Conservation (phyloP, 2,329 filamentous ascomycete genomes). For the Diaporthe sp. region DNA sequence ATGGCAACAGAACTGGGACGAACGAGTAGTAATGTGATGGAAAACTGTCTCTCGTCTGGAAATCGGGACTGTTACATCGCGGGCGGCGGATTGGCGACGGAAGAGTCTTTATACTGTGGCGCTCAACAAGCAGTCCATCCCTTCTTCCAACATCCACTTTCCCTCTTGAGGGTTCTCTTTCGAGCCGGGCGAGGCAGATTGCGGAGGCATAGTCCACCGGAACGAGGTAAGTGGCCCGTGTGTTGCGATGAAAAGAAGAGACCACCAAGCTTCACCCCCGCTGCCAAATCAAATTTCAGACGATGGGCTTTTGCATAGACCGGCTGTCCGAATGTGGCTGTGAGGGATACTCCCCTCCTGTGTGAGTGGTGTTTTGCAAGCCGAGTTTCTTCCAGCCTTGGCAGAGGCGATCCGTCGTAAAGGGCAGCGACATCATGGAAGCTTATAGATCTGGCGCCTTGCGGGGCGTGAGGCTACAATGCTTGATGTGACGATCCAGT, state of each 20-base stretch:
- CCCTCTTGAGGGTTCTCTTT: conserved; percentile 4
- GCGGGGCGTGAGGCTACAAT: conserved; percentile 2
- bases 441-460: background rate
- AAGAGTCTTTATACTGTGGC: background rate
- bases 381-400: conserved; percentile 7
- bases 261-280: background rate
- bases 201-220: background rate
- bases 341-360: conserved; percentile 2
- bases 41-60: conserved; percentile 1
- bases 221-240: background rate
- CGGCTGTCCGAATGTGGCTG: background rate
- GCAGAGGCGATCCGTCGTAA: background rate
- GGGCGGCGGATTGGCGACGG: background rate
- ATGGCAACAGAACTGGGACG: background rate
- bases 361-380: conserved; percentile 12
- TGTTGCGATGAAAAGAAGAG: background rate
- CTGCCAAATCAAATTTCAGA: conserved; percentile 4
- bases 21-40: conserved; percentile 10
- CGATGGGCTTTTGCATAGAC: conserved; percentile 1
- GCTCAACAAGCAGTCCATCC: background rate
- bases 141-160: conserved; percentile 8
- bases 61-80: background rate
- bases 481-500: conserved; percentile 16
- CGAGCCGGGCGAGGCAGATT: background rate
- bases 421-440: background rate